Conservation (phyloP, 768 basidiomycete genomes). For the Naganishia onofrii region DNA sequence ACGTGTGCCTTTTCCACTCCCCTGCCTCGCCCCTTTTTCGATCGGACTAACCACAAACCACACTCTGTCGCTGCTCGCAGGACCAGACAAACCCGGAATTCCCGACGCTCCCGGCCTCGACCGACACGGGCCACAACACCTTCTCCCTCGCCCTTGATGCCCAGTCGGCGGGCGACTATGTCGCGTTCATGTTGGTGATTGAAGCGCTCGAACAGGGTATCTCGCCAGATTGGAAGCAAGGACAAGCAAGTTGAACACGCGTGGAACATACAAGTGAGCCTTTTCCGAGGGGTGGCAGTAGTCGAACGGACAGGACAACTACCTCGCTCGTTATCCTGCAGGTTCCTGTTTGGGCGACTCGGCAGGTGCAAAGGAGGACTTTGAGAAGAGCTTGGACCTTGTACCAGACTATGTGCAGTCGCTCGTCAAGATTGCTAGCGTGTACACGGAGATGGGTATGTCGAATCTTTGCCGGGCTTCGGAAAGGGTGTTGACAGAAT, state of each 20-base stretch:
- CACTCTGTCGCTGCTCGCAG: constrained; percentile 51
- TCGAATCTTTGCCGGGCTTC: too few relatives aligned
- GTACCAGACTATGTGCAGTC: constrained; percentile 71
- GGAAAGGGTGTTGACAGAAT: too few relatives aligned
- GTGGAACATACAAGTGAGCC: constrained; percentile 90
- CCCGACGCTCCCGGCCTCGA: constrained; percentile 64
- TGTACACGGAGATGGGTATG: constrained; percentile 84
- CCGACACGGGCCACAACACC: constrained; percentile 68
- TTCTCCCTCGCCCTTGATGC: constrained; percentile 77
- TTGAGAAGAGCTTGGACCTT: constrained; percentile 71
- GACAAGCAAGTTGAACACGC: constrained; percentile 76
- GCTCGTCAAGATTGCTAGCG: constrained; percentile 92
- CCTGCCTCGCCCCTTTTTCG: not conserved
- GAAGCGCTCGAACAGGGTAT: constrained; percentile 85
- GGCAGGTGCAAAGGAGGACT: constrained; percentile 73
- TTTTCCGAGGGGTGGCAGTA: too few relatives aligned
- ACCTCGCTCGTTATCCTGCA: too few relatives aligned
- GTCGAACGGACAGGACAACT: too few relatives aligned
- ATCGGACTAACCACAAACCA: not conserved
- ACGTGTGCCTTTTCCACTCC: constrained; percentile 49
- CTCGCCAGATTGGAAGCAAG: constrained; percentile 63
- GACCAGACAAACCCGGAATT: constrained; percentile 66
- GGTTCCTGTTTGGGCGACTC: constrained; percentile 87
- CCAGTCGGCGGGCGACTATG: constrained; percentile 76
- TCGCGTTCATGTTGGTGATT: constrained; percentile 69